A percentile compares a stretch with the other conserved stretches of the same genome.
These are phyloP conservation scores for Camellia japonica DNA, from an alignment of 148 eudicot species.

Conservation along the genomic window DNA sequence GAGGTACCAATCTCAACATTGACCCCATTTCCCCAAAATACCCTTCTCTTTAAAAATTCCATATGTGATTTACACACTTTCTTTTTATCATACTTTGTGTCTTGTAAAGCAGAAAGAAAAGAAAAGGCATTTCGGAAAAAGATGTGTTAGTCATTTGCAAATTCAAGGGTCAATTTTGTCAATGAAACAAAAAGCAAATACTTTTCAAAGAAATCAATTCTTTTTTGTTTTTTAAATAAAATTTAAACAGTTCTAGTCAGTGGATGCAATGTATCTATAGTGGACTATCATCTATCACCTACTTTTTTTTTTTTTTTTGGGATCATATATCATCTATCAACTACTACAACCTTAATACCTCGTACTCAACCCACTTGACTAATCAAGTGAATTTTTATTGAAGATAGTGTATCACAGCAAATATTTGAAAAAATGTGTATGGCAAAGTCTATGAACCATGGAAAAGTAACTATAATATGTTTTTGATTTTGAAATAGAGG, in stretches of 20 bases:
- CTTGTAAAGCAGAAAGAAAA: slow-evolving; percentile 22
- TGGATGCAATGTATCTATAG: background rate
- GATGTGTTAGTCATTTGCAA: slow-evolving; percentile 19
- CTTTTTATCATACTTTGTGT: background rate
- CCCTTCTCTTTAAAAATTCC: background rate
- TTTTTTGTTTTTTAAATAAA: background rate
- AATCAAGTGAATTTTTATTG: too few relatives aligned
- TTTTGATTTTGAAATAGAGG: too few relatives aligned
- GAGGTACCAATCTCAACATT: slow-evolving; percentile 43
- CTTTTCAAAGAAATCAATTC: background rate
- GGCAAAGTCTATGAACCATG: too few relatives aligned
- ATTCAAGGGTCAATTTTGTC: slow-evolving; percentile 2
- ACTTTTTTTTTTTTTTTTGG: too few relatives aligned
- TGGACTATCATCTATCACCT: too few relatives aligned
- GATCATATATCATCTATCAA: too few relatives aligned
- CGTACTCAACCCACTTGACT: too few relatives aligned
- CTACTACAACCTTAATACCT: too few relatives aligned
- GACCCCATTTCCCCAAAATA: background rate
- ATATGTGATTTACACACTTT: background rate
- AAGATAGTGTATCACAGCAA: too few relatives aligned
- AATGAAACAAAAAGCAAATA: background rate
- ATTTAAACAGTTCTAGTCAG: slow-evolving; percentile 8
- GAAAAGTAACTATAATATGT: too few relatives aligned
- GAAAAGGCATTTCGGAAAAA: slow-evolving; percentile 30
- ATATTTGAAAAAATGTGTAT: too few relatives aligned